Conservation (phyloP, 495 filamentous ascomycete genomes). For the Choiromyces venosus region DNA sequence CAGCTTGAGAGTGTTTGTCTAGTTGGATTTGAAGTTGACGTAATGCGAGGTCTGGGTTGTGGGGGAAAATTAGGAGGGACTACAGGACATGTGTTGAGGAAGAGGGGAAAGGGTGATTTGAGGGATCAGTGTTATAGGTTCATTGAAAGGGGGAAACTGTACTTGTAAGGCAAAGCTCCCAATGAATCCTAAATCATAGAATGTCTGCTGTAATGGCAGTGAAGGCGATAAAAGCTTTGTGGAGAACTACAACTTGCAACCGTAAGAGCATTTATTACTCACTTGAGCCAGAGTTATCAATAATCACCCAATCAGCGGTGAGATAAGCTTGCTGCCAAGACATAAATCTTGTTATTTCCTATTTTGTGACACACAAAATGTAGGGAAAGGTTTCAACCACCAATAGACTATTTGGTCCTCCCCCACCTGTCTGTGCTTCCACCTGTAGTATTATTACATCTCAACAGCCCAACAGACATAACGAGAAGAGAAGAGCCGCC, state of each 20-base stretch:
- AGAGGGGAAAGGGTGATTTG: background rate
- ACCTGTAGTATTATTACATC: background rate
- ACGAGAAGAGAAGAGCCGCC: slow-evolving; percentile 12
- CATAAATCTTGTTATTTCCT: background rate
- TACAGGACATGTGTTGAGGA: background rate
- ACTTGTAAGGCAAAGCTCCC: background rate
- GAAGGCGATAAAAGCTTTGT: background rate
- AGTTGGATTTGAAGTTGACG: background rate
- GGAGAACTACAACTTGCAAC: background rate
- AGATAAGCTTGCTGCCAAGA: background rate
- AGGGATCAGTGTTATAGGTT: background rate
- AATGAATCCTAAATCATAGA: background rate
- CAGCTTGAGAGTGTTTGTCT: background rate
- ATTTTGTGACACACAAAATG: background rate
- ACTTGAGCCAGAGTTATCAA: background rate
- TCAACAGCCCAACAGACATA: background rate
- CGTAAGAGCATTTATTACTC: background rate
- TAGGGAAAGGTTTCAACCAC: background rate
- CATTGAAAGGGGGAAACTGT: background rate
- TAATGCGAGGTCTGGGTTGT: background rate
- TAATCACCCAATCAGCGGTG: background rate
- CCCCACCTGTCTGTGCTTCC: background rate
- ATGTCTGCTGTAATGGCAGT: background rate
- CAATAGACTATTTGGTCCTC: background rate
- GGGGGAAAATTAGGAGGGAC: background rate